Base-by-base conservation (phyloP, 2,329 filamentous ascomycete species). In the Tolypocladium tundrense region DNA sequence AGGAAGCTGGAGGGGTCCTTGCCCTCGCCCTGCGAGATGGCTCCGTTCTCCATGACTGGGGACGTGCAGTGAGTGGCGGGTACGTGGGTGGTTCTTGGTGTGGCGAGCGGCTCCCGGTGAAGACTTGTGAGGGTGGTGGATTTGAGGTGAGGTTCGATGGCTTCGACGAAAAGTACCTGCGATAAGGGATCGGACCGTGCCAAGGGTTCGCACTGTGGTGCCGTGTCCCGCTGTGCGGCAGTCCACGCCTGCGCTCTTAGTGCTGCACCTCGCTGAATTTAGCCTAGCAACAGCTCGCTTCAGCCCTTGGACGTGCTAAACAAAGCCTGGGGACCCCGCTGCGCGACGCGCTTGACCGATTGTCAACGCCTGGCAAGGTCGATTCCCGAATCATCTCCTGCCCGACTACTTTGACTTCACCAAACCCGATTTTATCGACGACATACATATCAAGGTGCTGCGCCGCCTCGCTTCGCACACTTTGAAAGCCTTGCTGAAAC, bases 1-100 rank as follows among this genome's bases (percentile, higher is more conserved):
- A 99, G 80, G 73, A 99, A 99, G 64, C 88, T 87, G 14, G 92
- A 96, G 4, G 94, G 94, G 73, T 99, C 94, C 73, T 91, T 93
- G 62, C 90, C 88, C 73, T 94, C 90, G 59, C 76, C 74, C 69
- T 85, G 82, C 37, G 75, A 74, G 60, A 76, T 75, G 61, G 80
- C 79, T 61, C 84, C 85, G 78, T 92, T 93, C 75, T 92, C 90
- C 90, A 92, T 94, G 40, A 27, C 24, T 24, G 24, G 7, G 51
- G 40, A 27, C 24, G 56, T 33, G 40, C 33, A 11, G 43, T n/a
- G 35, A 21, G 54, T 24, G 54, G 24, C 14, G 39, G 40, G 13
- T 41, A 54, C 39, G 53, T 21, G 41, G 37, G 40, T 6, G 42
- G 11, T 21, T 9, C 31, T 11, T 16, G 53, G 19, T 27, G 24